Conservation (phyloP, 2,329 filamentous ascomycete genomes). For the Colletotrichum noveboracense region DNA sequence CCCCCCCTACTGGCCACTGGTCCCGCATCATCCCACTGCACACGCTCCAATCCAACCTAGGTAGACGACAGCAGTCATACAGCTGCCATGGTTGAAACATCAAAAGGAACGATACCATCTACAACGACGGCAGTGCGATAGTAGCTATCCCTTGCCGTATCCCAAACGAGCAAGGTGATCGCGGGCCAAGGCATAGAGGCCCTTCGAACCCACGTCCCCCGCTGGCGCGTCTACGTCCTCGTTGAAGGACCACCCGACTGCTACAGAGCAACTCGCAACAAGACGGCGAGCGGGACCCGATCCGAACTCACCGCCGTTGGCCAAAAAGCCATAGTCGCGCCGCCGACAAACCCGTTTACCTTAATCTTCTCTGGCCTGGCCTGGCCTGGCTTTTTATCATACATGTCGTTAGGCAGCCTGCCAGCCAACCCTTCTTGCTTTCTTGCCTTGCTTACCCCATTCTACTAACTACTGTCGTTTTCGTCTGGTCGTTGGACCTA, state of each 20-base stretch:
- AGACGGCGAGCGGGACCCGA: not conserved
- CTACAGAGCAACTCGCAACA: not conserved
- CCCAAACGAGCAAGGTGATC: not conserved
- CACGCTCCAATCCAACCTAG: not conserved
- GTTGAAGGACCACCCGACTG: not conserved
- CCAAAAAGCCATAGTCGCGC: not conserved
- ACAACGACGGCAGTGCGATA: not conserved
- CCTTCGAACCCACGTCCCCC: not conserved
- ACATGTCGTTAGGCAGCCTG: not conserved
- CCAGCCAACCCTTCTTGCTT: not conserved
- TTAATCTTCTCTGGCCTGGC: not conserved
- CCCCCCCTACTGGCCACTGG: not conserved
- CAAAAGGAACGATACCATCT: not conserved
- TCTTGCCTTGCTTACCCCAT: not conserved
- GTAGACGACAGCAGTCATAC: not conserved
- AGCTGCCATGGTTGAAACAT: not conserved
- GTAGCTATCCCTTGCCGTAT: not conserved
- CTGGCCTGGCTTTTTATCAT: not conserved
- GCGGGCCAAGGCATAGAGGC: not conserved
- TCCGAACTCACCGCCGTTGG: constrained; percentile 16
- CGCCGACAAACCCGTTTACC: not conserved
- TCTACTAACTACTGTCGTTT: not conserved
- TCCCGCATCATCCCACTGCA: not conserved
- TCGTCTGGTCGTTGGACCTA: not conserved
- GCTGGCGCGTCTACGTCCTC: not conserved